Percentiles rank a stretch among this genome's conserved stretches.
Conservation (phyloP, 345 rosid genomes). For the Viola odorata region DNA sequence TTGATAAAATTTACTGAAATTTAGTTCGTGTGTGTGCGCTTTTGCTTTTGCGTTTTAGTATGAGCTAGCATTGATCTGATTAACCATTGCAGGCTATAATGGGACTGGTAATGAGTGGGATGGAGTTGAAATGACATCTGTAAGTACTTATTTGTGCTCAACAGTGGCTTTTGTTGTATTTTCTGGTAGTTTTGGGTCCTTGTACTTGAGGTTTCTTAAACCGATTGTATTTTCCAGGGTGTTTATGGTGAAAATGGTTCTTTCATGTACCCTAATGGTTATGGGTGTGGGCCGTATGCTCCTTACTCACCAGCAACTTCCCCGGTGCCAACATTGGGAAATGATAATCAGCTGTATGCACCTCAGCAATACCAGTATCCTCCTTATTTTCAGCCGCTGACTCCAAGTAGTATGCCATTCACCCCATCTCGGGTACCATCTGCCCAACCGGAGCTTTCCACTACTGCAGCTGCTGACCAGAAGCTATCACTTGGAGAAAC, state of each 20-base stretch:
- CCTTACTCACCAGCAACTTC: constrained; percentile 88
- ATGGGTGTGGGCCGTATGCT: constrained; percentile 56
- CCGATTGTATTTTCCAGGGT: constrained; percentile 36
- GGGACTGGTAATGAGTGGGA: constrained; percentile 66
- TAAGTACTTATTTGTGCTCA: constrained; percentile 22
- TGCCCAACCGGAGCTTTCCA: constrained; percentile 47
- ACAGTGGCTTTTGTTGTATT: not conserved
- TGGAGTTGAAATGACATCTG: constrained; percentile 65
- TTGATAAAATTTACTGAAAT: not conserved
- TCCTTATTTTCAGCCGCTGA: constrained; percentile 54
- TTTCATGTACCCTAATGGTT: constrained; percentile 60
- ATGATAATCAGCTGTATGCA: constrained; percentile 74
- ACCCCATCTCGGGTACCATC: constrained; percentile 41
- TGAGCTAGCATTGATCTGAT: no score
- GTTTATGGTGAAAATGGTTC: constrained; percentile 78
- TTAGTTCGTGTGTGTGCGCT: no score
- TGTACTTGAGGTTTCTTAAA: not conserved
- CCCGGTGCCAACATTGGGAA: constrained; percentile 72
- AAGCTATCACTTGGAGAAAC: constrained; percentile 53
- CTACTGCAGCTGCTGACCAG: constrained; percentile 51
- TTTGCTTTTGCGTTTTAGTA: no score
- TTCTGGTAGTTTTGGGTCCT: not conserved
- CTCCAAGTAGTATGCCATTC: constrained; percentile 47
- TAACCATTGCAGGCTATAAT: constrained; percentile 37
- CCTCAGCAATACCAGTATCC: constrained; percentile 96